phyloP scores from a whole-genome alignment of 441 rosid species.

The Breynia disticha region DNA sequence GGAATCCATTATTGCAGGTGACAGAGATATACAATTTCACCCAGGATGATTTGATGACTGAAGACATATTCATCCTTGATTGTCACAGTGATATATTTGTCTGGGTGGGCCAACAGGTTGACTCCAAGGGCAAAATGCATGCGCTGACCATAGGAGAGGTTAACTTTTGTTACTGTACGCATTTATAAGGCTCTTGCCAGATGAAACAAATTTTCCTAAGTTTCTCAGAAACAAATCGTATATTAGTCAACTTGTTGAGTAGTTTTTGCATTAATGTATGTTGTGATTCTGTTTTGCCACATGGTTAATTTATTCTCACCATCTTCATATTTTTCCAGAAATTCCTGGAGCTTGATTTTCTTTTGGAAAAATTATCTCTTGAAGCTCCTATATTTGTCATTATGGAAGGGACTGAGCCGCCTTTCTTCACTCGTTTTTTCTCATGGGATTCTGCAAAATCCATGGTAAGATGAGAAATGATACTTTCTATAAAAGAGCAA shows the following conservation, averaged over 20 bases:
- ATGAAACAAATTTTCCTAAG: not conserved
- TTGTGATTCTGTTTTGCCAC: not conserved
- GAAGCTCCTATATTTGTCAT: slow-evolving; percentile 69
- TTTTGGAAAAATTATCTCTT: slow-evolving; percentile 56
- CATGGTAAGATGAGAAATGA: slow-evolving; percentile 14
- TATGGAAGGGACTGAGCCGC: slow-evolving; percentile 88
- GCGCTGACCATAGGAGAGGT: slow-evolving; percentile 83
- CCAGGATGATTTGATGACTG: slow-evolving; percentile 84
- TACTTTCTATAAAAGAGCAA: not conserved
- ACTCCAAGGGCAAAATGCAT: slow-evolving; percentile 51
- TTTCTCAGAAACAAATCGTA: not conserved
- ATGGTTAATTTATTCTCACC: not conserved
- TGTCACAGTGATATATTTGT: slow-evolving; percentile 76
- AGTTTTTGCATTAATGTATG: not conserved
- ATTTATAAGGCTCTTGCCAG: no score
- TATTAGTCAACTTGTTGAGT: not conserved
- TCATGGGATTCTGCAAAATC: slow-evolving; percentile 87
- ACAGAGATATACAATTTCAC: slow-evolving; percentile 62
- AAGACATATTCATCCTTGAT: slow-evolving; percentile 86
- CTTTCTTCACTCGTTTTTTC: slow-evolving; percentile 90
- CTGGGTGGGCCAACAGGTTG: slow-evolving; percentile 93
- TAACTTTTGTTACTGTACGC: slow-evolving; percentile 9
- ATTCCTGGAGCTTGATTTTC: slow-evolving; percentile 72
- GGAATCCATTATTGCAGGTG: slow-evolving; percentile 36
- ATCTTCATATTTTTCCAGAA: slow-evolving; percentile 32